Evolutionary conservation across 2,329 filamentous ascomycete genomes (phyloP), one percentile per base, ranked within the genome.

Genomic region (Zasmidium cellare): DNA sequence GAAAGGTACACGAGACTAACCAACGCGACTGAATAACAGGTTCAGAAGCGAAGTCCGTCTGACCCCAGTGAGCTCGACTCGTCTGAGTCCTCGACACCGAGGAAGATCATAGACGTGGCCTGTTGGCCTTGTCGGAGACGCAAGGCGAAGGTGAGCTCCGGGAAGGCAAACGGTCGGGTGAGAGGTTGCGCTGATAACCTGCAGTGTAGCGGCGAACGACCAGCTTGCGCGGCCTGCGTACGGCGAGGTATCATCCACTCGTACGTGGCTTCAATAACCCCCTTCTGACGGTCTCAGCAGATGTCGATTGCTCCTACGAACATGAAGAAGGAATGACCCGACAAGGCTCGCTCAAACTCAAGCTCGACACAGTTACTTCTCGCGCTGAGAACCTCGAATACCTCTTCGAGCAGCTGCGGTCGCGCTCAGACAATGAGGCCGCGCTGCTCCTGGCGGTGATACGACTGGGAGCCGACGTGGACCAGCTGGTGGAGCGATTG

Each of bases 101-200:
- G 59, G 56, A 65, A 61, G 46, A 57, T 60, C 16, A 56, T 63
- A 16, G 61, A 65, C 35, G 63, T 65, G 31, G 63, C 63, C 20
- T 65, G 63, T 52, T 65, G 63, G 63, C 53, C 61, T 12, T 65
- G 63, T 58, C 59, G 63, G n/a, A 62, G 51, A 46, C 50, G 61
- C 14, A 65, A 65, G 23, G 61, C 53, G 50, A 63, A 61, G 47
- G 58, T 60, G 52, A 11, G 55, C 3, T 31, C 12, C 19, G 18
- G 31, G n/a, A n/a, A n/a, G 20, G 19, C n/a, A 22, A 53, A 48
- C 45, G 49, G 55, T 19, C 24, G 41, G n/a, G 16, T 35, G 48
- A 18, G 23, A 19, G 3, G 35, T 38, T 9, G n/a, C 23, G 16
- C 47, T 51, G 28, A 48, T 44, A 24, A 22, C 19, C 9, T 44